Percentiles rank a stretch among this genome's conserved stretches.
phyloP scores from a whole-genome alignment of 192 early-diverging fungal species.

The Coemansia sp. region DNA sequence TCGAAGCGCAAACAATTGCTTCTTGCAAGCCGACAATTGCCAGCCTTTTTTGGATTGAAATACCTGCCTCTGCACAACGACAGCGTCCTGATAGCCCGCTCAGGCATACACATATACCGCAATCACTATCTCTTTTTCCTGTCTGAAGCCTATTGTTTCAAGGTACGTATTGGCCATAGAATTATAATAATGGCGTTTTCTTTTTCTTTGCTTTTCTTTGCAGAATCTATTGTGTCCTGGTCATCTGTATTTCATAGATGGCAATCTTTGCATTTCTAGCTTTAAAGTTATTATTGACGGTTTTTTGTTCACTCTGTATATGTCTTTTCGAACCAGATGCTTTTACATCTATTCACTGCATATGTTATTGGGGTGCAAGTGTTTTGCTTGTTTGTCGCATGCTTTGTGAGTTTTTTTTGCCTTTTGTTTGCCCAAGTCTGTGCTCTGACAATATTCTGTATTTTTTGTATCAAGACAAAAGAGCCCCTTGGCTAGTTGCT shows the following conservation, averaged over 20 bases:
- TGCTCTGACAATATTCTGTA: not conserved
- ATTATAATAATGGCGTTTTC: slow-evolving; percentile 2
- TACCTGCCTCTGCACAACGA: not conserved
- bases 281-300: too few relatives aligned
- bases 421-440: not conserved
- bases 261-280: not conserved
- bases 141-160: not conserved
- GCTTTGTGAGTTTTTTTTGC: not conserved
- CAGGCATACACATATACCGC: not conserved
- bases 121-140: not conserved
- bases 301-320: too few relatives aligned
- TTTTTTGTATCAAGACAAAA: not conserved
- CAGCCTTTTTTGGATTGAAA: not conserved
- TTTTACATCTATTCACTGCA: not conserved
- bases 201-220: not conserved
- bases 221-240: not conserved
- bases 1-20: not conserved
- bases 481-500: not conserved
- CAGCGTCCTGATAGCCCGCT: not conserved
- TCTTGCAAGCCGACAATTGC: not conserved
- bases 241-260: not conserved
- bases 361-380: not conserved
- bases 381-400: not conserved
- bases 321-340: not conserved
- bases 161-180: slow-evolving; percentile 2